phyloP scores from a whole-genome alignment of 805 yeast genomes.

The Aciculoconidium aculeatum region DNA sequence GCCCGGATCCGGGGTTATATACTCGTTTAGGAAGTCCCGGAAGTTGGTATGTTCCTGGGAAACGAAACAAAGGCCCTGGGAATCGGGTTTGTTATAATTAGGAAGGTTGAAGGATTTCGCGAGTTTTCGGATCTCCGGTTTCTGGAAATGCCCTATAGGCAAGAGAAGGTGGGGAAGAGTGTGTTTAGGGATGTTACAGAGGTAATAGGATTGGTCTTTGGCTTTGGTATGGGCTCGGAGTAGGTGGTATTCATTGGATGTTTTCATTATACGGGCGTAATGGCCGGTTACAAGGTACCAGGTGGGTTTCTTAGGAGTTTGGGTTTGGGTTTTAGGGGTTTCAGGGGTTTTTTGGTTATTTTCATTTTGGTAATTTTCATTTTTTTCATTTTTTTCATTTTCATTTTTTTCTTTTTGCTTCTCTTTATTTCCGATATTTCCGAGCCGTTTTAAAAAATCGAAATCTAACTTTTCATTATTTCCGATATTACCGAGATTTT shows the following conservation, averaged over 20 bases:
- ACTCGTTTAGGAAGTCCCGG: slow-evolving; percentile 67
- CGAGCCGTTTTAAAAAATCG: too few species aligned
- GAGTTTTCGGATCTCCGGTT: slow-evolving; percentile 65
- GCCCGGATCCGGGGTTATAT: slow-evolving; percentile 69
- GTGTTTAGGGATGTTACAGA: slow-evolving; percentile 55
- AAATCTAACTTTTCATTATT: too few species aligned
- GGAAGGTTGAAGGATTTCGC: slow-evolving; percentile 53
- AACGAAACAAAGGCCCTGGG: slow-evolving; percentile 94
- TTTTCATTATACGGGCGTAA: slow-evolving; percentile 51
- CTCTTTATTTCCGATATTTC: too few species aligned
- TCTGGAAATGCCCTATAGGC: slow-evolving; percentile 76
- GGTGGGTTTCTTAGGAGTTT: too few species aligned
- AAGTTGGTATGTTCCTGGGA: slow-evolving; percentile 57
- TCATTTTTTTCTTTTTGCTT: slow-evolving; percentile 22
- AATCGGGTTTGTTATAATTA: slow-evolving; percentile 79
- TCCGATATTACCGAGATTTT: too few species aligned
- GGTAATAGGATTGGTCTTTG: slow-evolving; percentile 90
- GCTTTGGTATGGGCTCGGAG: slow-evolving; percentile 49
- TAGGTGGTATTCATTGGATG: slow-evolving; percentile 35
- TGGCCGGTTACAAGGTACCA: slow-evolving; percentile 95
- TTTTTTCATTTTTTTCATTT: slow-evolving; percentile 14
- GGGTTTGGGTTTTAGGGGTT: too few species aligned
- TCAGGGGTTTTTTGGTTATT: too few species aligned
- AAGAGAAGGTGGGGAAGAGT: slow-evolving; percentile 50
- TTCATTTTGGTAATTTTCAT: too few species aligned